These are phyloP conservation scores for Echria macrotheca DNA, from an alignment of 495 filamentous ascomycete genomes.

Conservation along the genomic window DNA sequence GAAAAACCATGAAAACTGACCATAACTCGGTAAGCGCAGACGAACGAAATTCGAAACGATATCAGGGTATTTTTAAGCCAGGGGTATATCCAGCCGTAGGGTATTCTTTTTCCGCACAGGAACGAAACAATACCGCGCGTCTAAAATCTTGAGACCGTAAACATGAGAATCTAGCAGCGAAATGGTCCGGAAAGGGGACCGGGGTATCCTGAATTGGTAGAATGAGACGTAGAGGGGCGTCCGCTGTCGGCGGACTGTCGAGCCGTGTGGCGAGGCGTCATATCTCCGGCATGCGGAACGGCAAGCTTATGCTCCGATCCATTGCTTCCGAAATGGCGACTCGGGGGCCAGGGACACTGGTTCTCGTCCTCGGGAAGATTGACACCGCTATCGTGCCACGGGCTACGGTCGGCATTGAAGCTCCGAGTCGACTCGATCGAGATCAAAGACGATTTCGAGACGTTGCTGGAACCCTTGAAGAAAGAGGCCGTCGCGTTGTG, in stretches of 20 bases:
- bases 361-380: constrained; percentile 82
- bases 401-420: constrained; percentile 81
- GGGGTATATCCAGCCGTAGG: constrained; percentile 54
- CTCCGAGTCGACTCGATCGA: constrained; percentile 89
- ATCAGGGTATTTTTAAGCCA: constrained; percentile 47
- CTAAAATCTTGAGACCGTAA: constrained; percentile 39
- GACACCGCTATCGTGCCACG: constrained; percentile 94
- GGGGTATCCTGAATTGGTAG: constrained; percentile 87
- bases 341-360: constrained; percentile 54
- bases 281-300: constrained; percentile 66
- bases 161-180: constrained; percentile 59
- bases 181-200: constrained; percentile 74
- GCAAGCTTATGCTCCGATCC: constrained; percentile 59
- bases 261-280: constrained; percentile 73
- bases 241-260: constrained; percentile 83
- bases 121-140: constrained; percentile 23
- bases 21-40: constrained; percentile 21
- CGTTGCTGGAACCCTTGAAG: constrained; percentile 91
- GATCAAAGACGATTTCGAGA: constrained; percentile 87
- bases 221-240: constrained; percentile 89
- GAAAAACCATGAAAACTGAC: constrained; percentile 4
- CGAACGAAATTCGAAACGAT: constrained; percentile 54
- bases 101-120: constrained; percentile 37
- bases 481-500: constrained; percentile 70
- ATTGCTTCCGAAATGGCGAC: constrained; percentile 53